Conservation (phyloP, 495 filamentous ascomycete species). For the Podospora pseudoanserina region DNA sequence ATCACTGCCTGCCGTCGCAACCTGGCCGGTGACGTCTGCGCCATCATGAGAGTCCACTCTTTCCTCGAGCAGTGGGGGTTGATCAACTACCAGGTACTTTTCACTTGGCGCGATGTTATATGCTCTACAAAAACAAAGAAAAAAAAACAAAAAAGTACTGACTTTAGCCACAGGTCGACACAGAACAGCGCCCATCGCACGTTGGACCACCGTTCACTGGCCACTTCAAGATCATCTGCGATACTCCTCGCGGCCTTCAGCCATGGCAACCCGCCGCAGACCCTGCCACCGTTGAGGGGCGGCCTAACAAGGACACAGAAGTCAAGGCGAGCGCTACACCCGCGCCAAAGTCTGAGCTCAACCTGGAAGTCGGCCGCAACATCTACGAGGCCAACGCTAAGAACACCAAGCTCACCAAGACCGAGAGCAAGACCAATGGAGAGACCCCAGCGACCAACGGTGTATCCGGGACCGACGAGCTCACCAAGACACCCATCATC, state of each 20-base stretch:
- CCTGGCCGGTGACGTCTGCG: conserved; percentile 94
- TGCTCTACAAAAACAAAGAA: neutral
- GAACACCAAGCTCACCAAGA: conserved; percentile 63
- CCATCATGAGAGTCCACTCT: conserved; percentile 96
- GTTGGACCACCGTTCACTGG: conserved; percentile 96
- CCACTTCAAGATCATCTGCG: conserved; percentile 90
- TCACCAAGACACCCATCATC: conserved; percentile 54
- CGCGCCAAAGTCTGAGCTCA: conserved; percentile 72
- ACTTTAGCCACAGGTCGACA: conserved; percentile 68
- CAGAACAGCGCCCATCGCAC: conserved; percentile 88
- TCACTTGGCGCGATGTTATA: neutral
- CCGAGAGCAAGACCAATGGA: conserved; percentile 62
- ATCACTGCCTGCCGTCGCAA: conserved; percentile 97
- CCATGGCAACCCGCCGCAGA: conserved; percentile 87
- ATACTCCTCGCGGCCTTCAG: conserved; percentile 92
- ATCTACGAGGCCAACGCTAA: conserved; percentile 93
- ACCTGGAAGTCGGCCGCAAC: conserved; percentile 87
- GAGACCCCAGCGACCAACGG: conserved; percentile 61
- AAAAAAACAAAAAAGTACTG: conserved; percentile 17
- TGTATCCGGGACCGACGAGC: conserved; percentile 46
- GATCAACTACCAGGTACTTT: conserved; percentile 93
- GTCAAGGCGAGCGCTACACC: conserved; percentile 60
- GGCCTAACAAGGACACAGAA: conserved; percentile 75
- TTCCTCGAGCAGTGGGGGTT: conserved; percentile 99
- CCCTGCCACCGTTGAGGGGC: conserved; percentile 58